Percentiles rank a stretch among this genome's conserved stretches.
Evolutionary conservation across 1,139 yeast species (phyloP).

Genomic region (Candida freyschussii): DNA sequence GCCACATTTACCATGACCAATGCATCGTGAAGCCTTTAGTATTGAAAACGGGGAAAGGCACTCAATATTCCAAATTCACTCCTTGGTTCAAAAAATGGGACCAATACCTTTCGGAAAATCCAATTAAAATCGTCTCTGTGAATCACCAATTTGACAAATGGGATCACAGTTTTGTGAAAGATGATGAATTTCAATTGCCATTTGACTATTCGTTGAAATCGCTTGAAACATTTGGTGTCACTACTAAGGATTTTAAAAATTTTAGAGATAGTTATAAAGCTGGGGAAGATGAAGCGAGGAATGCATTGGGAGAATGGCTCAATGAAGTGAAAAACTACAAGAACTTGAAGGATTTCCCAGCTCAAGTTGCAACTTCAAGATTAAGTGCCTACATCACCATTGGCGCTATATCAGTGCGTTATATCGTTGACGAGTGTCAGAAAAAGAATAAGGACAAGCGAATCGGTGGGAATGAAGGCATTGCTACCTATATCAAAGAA

Average conservation of each 20-base stretch:
- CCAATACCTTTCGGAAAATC: conserved; percentile 24
- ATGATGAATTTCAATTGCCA: conserved; percentile 9
- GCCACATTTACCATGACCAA: conserved; percentile 37
- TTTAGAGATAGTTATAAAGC: conserved; percentile 20
- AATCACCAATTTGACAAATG: conserved; percentile 9
- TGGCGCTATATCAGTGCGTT: conserved; percentile 44
- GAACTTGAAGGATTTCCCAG: conserved; percentile 21
- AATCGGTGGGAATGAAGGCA: conserved; percentile 31
- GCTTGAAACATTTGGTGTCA: conserved; percentile 5
- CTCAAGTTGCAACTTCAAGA: conserved; percentile 33
- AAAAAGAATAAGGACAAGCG: conserved; percentile 26
- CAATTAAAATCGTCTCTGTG: conserved; percentile 9
- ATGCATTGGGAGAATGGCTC: conserved; percentile 31
- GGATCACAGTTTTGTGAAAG: conserved; percentile 8
- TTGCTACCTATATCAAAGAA: conserved; percentile 44
- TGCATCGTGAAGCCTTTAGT: conserved; percentile 45
- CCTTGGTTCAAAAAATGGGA: conserved; percentile 52
- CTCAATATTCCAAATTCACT: conserved; percentile 46
- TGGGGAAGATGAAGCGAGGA: conserved; percentile 37
- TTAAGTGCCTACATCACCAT: conserved; percentile 42
- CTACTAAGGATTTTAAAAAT: conserved; percentile 11
- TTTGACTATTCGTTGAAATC: conserved; percentile 10
- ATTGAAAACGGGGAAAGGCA: conserved; percentile 40
- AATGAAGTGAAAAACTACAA: conserved; percentile 8
- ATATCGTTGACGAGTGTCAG: conserved; percentile 31